Conservation (phyloP, 768 basidiomycete species). For the Termitomyces sp. region DNA sequence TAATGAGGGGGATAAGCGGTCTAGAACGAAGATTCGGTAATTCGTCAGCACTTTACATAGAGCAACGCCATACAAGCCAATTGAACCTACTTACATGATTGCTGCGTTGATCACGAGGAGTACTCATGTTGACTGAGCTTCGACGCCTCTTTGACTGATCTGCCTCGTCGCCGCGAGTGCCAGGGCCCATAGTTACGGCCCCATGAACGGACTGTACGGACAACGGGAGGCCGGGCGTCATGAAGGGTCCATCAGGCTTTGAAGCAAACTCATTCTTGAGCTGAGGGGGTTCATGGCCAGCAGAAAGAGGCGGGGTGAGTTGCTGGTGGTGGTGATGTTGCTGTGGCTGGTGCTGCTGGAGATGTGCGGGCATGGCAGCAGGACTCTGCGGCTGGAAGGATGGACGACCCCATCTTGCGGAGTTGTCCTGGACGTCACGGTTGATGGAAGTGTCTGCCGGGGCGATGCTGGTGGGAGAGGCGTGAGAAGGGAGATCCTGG, state of each 20-base stretch:
- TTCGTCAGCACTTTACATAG: constrained; percentile 2
- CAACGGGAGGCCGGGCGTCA: constrained; percentile 40
- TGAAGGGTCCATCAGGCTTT: constrained; percentile 47
- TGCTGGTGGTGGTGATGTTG: constrained; percentile 33
- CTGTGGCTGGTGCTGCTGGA: constrained; percentile 27
- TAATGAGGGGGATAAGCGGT: constrained; percentile 38
- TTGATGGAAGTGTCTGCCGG: constrained; percentile 22
- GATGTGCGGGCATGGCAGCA: constrained; percentile 19
- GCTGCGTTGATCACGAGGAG: constrained; percentile 41
- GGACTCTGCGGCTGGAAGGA: constrained; percentile 17
- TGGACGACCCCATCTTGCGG: constrained; percentile 28
- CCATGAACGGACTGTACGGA: constrained; percentile 38
- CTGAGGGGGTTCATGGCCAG: constrained; percentile 30
- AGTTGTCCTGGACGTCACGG: constrained; percentile 20
- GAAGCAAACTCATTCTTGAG: constrained; percentile 36
- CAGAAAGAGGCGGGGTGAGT: constrained; percentile 42
- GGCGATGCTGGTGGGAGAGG: background rate
- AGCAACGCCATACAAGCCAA: constrained; percentile 1
- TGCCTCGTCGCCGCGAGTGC: constrained; percentile 30
- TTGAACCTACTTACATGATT: constrained; percentile 38
- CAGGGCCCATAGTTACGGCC: constrained; percentile 27
- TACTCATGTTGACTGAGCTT: constrained; percentile 27
- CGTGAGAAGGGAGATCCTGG: constrained; percentile 24
- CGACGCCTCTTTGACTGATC: constrained; percentile 40
- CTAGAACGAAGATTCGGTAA: constrained; percentile 16